phyloP scores from a whole-genome alignment of 106 monocot genomes.

The Dendrobium officinale region DNA sequence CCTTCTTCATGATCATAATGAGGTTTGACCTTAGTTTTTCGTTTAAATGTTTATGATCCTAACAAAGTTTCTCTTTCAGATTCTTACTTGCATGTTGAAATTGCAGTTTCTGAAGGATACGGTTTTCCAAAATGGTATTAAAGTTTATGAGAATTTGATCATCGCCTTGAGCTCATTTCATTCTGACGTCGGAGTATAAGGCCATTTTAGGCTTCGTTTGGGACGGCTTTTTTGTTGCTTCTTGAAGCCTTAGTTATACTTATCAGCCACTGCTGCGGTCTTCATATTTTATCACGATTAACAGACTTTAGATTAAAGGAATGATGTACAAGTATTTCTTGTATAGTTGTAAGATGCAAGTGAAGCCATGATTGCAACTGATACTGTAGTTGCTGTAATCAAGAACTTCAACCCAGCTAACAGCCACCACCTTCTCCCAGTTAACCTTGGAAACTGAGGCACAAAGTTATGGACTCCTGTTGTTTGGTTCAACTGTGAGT shows the following conservation, averaged over 20 bases:
- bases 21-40: constrained; percentile 31
- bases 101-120: constrained; percentile 74
- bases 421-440: neutral
- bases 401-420: neutral
- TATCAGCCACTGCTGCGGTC: no score
- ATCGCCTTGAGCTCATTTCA: constrained; percentile 53
- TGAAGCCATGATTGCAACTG: neutral
- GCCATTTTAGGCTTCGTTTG: neutral
- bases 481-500: no score
- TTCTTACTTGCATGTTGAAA: neutral
- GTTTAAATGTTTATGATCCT: neutral
- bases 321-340: no score
- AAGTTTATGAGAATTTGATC: constrained; percentile 76
- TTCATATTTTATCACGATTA: no score
- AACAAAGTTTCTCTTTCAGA: neutral
- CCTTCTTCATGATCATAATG: constrained; percentile 91
- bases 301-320: no score
- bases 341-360: neutral
- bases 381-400: neutral
- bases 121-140: constrained; percentile 75
- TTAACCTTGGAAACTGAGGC: no score
- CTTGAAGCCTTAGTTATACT: neutral
- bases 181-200: neutral
- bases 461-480: no score
- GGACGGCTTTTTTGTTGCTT: no score